Evolutionary conservation across 2,329 filamentous ascomycete genomes (phyloP).

Genomic region (Didymella arachidicola): DNA sequence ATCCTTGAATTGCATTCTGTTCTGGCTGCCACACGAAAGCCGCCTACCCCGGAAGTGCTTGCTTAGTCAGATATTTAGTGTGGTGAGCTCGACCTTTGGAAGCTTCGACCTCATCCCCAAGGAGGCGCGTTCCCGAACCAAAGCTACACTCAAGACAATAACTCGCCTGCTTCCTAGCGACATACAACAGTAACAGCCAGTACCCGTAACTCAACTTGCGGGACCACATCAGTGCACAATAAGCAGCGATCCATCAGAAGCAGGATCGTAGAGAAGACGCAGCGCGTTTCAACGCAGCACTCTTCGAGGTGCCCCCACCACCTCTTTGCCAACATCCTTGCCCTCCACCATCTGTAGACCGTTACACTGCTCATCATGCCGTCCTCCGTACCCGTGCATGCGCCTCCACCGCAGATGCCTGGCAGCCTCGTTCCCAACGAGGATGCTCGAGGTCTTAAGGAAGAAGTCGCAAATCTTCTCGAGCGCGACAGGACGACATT

Average conservation of each 20-base stretch:
- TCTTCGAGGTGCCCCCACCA: conserved; percentile 2
- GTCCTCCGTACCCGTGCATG: conserved; percentile 27
- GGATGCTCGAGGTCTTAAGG: conserved; percentile 63
- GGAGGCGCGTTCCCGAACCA: background rate
- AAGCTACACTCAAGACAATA: no score
- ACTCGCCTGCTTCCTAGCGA: no score
- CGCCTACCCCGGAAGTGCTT: background rate
- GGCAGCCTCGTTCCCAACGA: conserved; percentile 37
- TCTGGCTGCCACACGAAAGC: no score
- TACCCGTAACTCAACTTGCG: no score
- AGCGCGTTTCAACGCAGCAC: conserved; percentile 4
- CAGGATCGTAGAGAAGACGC: background rate
- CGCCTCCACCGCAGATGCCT: conserved; percentile 48
- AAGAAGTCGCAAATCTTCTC: conserved; percentile 79
- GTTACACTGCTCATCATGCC: conserved; percentile 26
- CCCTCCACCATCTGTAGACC: background rate
- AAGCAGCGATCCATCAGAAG: no score
- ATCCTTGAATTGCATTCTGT: no score
- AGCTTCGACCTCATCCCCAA: conserved; percentile 11
- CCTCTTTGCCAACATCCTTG: background rate
- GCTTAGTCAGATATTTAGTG: conserved; percentile 15
- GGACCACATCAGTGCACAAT: no score
- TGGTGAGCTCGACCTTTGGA: background rate
- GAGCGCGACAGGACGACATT: conserved; percentile 72
- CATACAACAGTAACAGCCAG: no score